phyloP scores from a whole-genome alignment of 2,329 filamentous ascomycete genomes.

The Arthrobotrys conoides region DNA sequence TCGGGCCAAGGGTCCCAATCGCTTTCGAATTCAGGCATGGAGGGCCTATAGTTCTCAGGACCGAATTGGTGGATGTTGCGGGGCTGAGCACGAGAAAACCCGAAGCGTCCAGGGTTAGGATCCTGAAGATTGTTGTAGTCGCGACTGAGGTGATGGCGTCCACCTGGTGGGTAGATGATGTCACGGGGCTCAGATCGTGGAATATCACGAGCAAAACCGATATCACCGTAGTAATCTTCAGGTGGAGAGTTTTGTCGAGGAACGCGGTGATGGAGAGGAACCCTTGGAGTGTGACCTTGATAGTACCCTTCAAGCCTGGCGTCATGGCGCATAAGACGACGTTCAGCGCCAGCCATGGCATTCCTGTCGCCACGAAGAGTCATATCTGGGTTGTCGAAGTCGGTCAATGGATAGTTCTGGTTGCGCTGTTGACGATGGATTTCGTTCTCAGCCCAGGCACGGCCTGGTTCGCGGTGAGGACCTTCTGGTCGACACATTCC shows the following conservation, averaged over 20 bases:
- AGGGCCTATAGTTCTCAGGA: background rate
- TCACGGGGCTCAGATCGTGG: background rate
- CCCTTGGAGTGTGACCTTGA: background rate
- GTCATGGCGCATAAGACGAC: background rate
- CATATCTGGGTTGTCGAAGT: background rate
- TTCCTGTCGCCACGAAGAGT: background rate
- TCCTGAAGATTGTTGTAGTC: background rate
- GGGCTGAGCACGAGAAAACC: background rate
- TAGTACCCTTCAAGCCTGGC: too few relatives aligned
- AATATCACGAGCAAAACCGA: background rate
- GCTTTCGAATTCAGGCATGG: background rate
- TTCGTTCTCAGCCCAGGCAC: background rate
- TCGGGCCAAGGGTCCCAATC: background rate
- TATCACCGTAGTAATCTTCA: background rate
- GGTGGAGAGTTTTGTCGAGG: background rate
- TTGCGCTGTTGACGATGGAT: background rate
- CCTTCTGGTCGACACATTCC: constrained; percentile 9
- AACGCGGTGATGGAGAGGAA: background rate
- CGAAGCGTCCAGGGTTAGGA: background rate
- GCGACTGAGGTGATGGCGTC: background rate
- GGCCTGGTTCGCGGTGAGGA: background rate
- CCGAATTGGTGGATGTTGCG: background rate
- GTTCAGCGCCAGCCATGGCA: background rate
- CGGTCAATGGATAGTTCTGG: too few relatives aligned
- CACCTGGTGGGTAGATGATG: constrained; percentile 4